Percentiles rank a stretch among this genome's conserved stretches.
These are phyloP conservation scores for Lodderomyces pseudojiufengensis DNA, from an alignment of 1,139 yeast genomes.

Conservation along the genomic window DNA sequence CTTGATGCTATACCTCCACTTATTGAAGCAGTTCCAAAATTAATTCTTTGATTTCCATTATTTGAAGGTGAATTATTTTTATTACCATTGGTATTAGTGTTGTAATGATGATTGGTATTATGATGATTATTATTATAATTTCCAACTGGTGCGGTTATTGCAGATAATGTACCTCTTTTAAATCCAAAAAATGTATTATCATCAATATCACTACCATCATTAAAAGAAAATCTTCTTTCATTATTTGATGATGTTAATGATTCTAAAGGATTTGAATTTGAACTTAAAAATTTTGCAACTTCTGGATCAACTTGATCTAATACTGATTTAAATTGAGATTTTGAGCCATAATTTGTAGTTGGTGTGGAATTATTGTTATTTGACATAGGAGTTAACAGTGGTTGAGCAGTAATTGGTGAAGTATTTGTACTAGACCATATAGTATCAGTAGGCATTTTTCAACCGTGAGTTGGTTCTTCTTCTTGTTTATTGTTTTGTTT, in stretches of 20 bases:
- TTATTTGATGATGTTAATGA: conserved; percentile 9
- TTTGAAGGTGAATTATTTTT: conserved; percentile 6
- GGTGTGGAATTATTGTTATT: conserved; percentile 1
- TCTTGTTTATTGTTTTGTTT: background rate
- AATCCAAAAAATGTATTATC: conserved; percentile 42
- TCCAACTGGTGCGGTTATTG: conserved; percentile 39
- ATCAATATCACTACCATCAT: conserved; percentile 46
- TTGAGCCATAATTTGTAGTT: conserved; percentile 8
- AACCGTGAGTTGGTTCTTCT: too few species aligned
- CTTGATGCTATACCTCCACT: conserved; percentile 54
- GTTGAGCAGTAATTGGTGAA: conserved; percentile 25
- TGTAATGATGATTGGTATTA: conserved; percentile 5
- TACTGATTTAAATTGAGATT: conserved; percentile 28
- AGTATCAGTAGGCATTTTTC: conserved; percentile 26
- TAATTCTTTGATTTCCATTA: conserved; percentile 18
- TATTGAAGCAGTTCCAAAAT: conserved; percentile 60
- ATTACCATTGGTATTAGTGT: conserved; percentile 5
- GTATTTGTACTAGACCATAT: conserved; percentile 34
- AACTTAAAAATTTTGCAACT: conserved; percentile 41
- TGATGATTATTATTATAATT: conserved; percentile 4
- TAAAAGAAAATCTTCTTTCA: conserved; percentile 33
- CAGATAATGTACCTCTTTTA: conserved; percentile 48
- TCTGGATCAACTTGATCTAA: conserved; percentile 45
- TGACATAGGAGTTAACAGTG: conserved; percentile 6
- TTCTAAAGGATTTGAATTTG: conserved; percentile 11